A percentile compares a stretch with the other conserved stretches of the same genome.
Evolutionary conservation across 2,329 filamentous ascomycete genomes (phyloP).

Genomic region (Neobulgaria alba): DNA sequence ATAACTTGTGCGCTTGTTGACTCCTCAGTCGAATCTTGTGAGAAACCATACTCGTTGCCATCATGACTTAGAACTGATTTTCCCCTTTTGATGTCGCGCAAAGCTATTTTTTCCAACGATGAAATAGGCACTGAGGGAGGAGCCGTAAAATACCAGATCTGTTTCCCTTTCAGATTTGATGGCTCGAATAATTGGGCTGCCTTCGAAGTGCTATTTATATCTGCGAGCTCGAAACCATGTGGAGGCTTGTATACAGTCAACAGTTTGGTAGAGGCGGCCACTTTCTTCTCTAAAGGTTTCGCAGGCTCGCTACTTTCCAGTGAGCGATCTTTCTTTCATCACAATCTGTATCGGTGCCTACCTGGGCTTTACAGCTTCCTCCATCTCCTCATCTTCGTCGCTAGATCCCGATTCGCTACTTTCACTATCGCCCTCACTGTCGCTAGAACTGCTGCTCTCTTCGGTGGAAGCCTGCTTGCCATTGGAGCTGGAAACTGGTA

Average conservation of each 20-base stretch:
- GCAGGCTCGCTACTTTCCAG: too few relatives aligned
- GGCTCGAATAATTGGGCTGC: slow-evolving; percentile 45
- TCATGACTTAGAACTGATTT: slow-evolving; percentile 52
- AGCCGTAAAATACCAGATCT: slow-evolving; percentile 74
- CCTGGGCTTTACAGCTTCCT: slow-evolving; percentile 5
- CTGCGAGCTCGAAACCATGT: slow-evolving; percentile 20
- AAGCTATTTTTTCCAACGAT: slow-evolving; percentile 54
- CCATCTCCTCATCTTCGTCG: slow-evolving; percentile 31
- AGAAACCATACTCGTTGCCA: slow-evolving; percentile 53
- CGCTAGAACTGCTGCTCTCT: slow-evolving; percentile 17
- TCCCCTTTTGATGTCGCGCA: slow-evolving; percentile 46
- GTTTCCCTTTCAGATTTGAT: slow-evolving; percentile 56
- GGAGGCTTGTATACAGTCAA: slow-evolving; percentile 20
- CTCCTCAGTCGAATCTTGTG: slow-evolving; percentile 43
- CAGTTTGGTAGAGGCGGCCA: not conserved
- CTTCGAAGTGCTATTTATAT: slow-evolving; percentile 10
- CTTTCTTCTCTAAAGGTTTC: not conserved
- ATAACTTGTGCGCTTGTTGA: slow-evolving; percentile 49
- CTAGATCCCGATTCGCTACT: slow-evolving; percentile 25
- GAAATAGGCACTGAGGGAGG: slow-evolving; percentile 62
- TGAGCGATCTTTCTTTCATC: too few relatives aligned
- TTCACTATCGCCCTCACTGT: slow-evolving; percentile 25
- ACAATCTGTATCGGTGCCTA: not conserved
- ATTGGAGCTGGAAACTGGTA: slow-evolving; percentile 13
- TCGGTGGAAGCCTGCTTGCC: slow-evolving; percentile 16